These are phyloP conservation scores for Tulasnella sp. DNA, from an alignment of 768 basidiomycete genomes.

Conservation along the genomic window DNA sequence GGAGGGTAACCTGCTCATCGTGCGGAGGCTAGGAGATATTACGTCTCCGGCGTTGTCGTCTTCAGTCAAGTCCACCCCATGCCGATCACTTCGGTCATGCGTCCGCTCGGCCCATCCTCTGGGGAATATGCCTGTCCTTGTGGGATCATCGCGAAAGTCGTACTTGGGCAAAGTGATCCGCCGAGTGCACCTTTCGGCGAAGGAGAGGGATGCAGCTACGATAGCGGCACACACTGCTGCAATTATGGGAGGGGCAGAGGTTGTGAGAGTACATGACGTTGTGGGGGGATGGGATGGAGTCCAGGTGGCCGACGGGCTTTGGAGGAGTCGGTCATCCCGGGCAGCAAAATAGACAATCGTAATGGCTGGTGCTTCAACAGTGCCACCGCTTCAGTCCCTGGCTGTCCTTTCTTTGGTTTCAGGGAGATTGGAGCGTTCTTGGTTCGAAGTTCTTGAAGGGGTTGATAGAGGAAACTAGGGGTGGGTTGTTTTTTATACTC, in stretches of 20 bases:
- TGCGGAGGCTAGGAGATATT: slow-evolving; percentile 45
- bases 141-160: slow-evolving; percentile 78
- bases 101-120: slow-evolving; percentile 18
- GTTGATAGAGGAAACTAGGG: too few species aligned
- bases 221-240: slow-evolving; percentile 66
- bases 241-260: slow-evolving; percentile 59
- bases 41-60: slow-evolving; percentile 25
- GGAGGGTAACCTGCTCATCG: slow-evolving; percentile 60
- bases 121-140: slow-evolving; percentile 37
- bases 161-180: slow-evolving; percentile 66
- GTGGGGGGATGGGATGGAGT: slow-evolving; percentile 67
- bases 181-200: slow-evolving; percentile 43
- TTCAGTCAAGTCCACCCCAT: not conserved
- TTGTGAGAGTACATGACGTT: slow-evolving; percentile 80
- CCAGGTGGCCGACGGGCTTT: slow-evolving; percentile 54
- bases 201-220: slow-evolving; percentile 70
- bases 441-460: too few species aligned
- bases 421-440: too few species aligned
- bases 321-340: slow-evolving; percentile 29
- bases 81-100: slow-evolving; percentile 3
- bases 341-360: not conserved
- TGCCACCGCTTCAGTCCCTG: too few species aligned
- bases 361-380: too few species aligned
- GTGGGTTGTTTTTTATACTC: too few species aligned
- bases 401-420: too few species aligned